A percentile compares a stretch with the other conserved stretches of the same genome.
These are phyloP conservation scores for Parastagonospora avenae DNA, from an alignment of 2,329 filamentous ascomycete species.

Conservation along the genomic window DNA sequence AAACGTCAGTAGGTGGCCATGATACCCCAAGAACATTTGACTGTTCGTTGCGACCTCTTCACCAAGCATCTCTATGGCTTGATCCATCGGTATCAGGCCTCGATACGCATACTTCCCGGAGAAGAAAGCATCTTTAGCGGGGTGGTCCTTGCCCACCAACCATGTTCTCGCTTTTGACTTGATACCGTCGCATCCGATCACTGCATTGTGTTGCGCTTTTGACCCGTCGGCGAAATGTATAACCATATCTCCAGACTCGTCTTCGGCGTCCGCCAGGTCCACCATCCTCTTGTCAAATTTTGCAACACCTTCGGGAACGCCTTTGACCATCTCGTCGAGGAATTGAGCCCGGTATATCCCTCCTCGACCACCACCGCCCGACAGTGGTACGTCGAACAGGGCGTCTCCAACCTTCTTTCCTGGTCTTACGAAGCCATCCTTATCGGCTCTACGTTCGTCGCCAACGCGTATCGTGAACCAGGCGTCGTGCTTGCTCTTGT, in stretches of 20 bases:
- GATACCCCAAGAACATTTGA: constrained; percentile 64
- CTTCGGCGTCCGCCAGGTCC: constrained; percentile 33
- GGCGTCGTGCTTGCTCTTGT: constrained; percentile 32
- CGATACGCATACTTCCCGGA: constrained; percentile 67
- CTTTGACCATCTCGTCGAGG: constrained; percentile 56
- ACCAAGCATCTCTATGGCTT: constrained; percentile 57
- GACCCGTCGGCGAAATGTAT: constrained; percentile 55
- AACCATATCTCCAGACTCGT: constrained; percentile 42
- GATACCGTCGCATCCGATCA: constrained; percentile 70
- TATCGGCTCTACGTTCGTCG: constrained; percentile 37
- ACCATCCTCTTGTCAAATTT: constrained; percentile 51
- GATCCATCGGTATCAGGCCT: constrained; percentile 65
- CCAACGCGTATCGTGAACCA: constrained; percentile 43
- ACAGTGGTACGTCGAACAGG: constrained; percentile 34
- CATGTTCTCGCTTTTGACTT: constrained; percentile 61
- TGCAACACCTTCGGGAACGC: constrained; percentile 52
- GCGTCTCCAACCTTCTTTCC: constrained; percentile 39
- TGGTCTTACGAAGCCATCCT: constrained; percentile 32
- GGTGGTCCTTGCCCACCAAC: constrained; percentile 55
- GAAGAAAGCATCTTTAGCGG: constrained; percentile 56
- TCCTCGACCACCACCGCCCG: constrained; percentile 32
- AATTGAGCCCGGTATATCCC: constrained; percentile 57
- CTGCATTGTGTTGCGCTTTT: constrained; percentile 52
- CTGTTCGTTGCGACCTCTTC: constrained; percentile 57
- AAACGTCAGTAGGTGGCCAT: constrained; percentile 67